Base-by-base conservation (phyloP, 352 stramenopile species). In the Phytophthora uliginosa region DNA sequence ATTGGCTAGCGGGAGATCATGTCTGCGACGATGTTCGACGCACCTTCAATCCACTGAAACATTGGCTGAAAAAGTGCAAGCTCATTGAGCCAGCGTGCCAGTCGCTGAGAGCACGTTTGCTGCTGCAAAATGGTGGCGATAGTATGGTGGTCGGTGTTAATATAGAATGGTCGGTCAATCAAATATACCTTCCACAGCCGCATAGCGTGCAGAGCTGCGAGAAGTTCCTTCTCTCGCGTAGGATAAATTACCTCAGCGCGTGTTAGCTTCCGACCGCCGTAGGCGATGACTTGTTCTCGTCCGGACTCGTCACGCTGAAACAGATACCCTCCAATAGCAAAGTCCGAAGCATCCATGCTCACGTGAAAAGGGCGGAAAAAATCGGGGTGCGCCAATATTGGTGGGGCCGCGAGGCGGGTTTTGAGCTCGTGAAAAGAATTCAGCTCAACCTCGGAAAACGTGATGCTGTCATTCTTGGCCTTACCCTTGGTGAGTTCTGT, bases 21-120 rank as follows among this genome's bases (percentile, higher is more conserved):
- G 22, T 53, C 60, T 2, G 48, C n/a, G 3, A 59, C 33, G 36
- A 6, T 42, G 17, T 6, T 42, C 0, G 59, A 38, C 1, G 9
- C 24, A 15, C 48, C 60, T 26, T 26, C 12, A 40, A 59, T 53
- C 48, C 47, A 66, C 17, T 42, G 4, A 8, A 66, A 50, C 20
- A 51, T 58, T 6, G 47, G 59, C 34, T 66, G 60, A n/a, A 66
- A 66, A 7, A 58, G 20, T 24, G 59, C 47, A 1, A 66, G 33
- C 31, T 66, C 59, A n/a, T 59, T 66, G 4, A 66, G n/a, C 59
- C 57, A 63, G 17, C 42, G 57, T 2, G 26, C 22, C 9, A 63
- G 28, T 0, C 38, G 22, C 7, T 54, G 38, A n/a, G 22, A 63
- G 18, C 57, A 63, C 9, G 57, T 54, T 26, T 63, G 42, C 24